Evolutionary conservation across 345 rosid species (phyloP).

Genomic region (Eucalyptus decipiens): DNA sequence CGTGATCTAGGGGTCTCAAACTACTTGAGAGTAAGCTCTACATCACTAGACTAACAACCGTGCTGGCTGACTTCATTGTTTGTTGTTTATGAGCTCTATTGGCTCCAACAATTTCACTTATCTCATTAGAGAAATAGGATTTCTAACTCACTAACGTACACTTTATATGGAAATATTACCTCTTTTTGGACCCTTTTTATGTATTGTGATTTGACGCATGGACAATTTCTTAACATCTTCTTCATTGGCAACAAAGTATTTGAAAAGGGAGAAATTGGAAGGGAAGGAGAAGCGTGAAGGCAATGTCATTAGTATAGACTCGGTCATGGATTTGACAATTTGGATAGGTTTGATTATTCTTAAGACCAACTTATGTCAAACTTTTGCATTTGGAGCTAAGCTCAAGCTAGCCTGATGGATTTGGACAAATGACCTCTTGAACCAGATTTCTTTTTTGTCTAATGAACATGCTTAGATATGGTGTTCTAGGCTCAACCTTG

Average conservation of each 20-base stretch:
- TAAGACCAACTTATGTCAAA: not conserved
- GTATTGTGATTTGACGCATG: not conserved
- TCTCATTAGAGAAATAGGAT: not conserved
- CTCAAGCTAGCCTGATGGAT: too few relatives aligned
- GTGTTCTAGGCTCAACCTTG: too few relatives aligned
- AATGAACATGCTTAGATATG: too few relatives aligned
- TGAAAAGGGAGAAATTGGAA: not conserved
- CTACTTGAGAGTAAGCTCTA: not conserved
- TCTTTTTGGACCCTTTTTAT: not conserved
- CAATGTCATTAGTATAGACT: too few relatives aligned
- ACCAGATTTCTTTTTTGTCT: too few relatives aligned
- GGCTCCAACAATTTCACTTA: not conserved
- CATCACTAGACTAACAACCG: not conserved
- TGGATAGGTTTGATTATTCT: not conserved
- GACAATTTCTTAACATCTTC: not conserved
- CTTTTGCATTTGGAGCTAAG: too few relatives aligned
- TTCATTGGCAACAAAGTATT: not conserved
- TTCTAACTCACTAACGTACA: not conserved
- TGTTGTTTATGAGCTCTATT: not conserved
- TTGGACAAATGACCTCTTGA: too few relatives aligned
- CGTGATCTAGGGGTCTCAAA: not conserved
- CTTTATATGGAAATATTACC: not conserved
- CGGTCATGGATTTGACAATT: too few relatives aligned
- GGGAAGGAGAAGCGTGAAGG: not conserved
- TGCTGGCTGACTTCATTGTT: not conserved